Percentiles rank a stretch among this genome's conserved stretches.
Evolutionary conservation across 768 basidiomycete species (phyloP).

Genomic region (Daedaleopsis nitida): DNA sequence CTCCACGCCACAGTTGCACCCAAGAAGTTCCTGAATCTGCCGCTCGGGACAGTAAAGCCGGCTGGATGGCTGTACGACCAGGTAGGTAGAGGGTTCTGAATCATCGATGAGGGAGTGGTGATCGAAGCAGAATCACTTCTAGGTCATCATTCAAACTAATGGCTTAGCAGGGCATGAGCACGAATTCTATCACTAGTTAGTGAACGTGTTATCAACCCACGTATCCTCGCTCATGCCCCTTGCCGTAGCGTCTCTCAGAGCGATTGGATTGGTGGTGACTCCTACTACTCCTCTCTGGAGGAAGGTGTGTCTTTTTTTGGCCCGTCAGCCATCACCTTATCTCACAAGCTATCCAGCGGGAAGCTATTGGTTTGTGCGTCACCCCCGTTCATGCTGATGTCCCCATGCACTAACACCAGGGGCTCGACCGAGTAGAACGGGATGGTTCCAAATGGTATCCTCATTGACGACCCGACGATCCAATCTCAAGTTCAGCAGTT

Average conservation of each 20-base stretch:
- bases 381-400: neutral
- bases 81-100: constrained; percentile 3
- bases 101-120: neutral
- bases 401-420: neutral
- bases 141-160: constrained; percentile 37
- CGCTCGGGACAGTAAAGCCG: constrained; percentile 33
- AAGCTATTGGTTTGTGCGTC: constrained; percentile 60
- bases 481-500: constrained; percentile 49
- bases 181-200: constrained; percentile 39
- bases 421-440: constrained; percentile 41
- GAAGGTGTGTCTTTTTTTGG: constrained; percentile 28
- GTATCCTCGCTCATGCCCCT: neutral
- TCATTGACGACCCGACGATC: constrained; percentile 48
- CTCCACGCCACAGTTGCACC: constrained; percentile 26
- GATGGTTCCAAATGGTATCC: constrained; percentile 54
- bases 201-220: too few species aligned
- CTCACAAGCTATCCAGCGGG: constrained; percentile 38
- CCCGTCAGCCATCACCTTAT: neutral
- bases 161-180: constrained; percentile 39
- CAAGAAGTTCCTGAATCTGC: constrained; percentile 32
- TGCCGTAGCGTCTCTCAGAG: constrained; percentile 32
- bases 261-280: constrained; percentile 38
- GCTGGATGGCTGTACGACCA: constrained; percentile 36
- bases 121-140: neutral
- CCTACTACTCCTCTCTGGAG: constrained; percentile 37